These are phyloP conservation scores for Sphaceloma murrayae DNA, from an alignment of 2,329 filamentous ascomycete genomes.

Conservation along the genomic window DNA sequence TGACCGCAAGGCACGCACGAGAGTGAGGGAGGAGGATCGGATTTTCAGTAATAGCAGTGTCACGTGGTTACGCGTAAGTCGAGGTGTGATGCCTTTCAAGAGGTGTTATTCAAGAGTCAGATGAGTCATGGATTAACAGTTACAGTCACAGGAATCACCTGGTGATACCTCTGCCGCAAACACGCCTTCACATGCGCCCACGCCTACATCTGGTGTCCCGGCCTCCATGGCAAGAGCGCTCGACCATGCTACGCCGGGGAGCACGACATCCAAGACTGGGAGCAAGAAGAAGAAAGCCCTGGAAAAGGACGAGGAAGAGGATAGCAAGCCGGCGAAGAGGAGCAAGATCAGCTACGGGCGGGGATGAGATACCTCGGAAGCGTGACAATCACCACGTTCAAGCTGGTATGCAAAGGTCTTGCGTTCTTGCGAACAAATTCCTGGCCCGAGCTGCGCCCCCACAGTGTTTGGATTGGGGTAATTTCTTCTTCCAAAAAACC, in stretches of 20 bases:
- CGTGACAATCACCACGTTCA: constrained; percentile 16
- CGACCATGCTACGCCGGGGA: constrained; percentile 35
- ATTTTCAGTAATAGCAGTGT: constrained; percentile 48
- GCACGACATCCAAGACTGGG: constrained; percentile 27
- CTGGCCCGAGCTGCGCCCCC: too few species aligned
- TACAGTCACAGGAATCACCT: constrained; percentile 30
- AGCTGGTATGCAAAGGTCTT: too few species aligned
- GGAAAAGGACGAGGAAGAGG: constrained; percentile 39
- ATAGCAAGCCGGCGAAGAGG: constrained; percentile 37
- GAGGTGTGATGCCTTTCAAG: background rate
- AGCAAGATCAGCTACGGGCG: constrained; percentile 43
- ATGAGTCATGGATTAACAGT: background rate
- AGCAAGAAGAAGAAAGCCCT: constrained; percentile 37
- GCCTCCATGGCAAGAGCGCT: constrained; percentile 35
- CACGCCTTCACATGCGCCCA: constrained; percentile 40
- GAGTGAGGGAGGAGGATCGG: constrained; percentile 58
- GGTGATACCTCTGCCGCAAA: constrained; percentile 31
- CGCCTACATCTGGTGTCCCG: constrained; percentile 39
- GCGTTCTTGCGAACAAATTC: too few species aligned
- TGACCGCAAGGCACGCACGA: constrained; percentile 55
- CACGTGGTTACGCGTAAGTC: constrained; percentile 29
- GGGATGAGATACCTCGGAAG: constrained; percentile 28
- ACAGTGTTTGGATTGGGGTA: too few species aligned
- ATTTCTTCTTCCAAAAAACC: too few species aligned
- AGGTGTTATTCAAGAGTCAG: too few species aligned